Base-by-base conservation (phyloP, 495 filamentous ascomycete genomes). In the Halenospora varia region DNA sequence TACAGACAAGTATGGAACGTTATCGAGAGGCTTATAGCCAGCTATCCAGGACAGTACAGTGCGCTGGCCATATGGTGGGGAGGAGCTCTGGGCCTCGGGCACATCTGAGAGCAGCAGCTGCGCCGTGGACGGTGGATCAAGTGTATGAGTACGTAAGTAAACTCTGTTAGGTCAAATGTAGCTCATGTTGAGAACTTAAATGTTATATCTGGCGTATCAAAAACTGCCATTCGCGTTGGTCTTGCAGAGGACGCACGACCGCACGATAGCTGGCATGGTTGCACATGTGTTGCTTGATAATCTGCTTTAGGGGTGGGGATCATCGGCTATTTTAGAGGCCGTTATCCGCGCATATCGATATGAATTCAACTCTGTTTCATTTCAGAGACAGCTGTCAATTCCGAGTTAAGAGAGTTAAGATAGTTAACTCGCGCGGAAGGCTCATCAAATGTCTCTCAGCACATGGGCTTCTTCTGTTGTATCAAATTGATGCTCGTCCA, bases 151-250 rank as follows among this genome's bases (percentile, higher is more conserved):
- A 47, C 40, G 53, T 55, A 55, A 55, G 24, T 47, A 47, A 25
- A 35, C 49, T 52, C 23, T 35, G 13, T 35, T 35, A 35, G n/a
- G n/a, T n/a, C n/a, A n/a, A n/a, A n/a, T n/a, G n/a, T n/a, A n/a
- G 29, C 29, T 35, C 29, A 35, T 4, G 29, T 35, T 13, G 13
- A 35, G 4, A 13, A 0, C 2, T 56, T 23, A 49, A 56, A 56
- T 25, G 45, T n/a, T 19, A 35, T 35, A 48, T 40, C 53, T 56
- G 45, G 53, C 53, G 53, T 56, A 56, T 56, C 53, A 48, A 17
- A 26, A 20, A 9, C 24, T 41, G 9, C 3, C 17, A 41, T 22
- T 17, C 20, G 41, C 29, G 29, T 35, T 35, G 29, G 29, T 4
- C 29, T 35, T 35, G 4, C n/a, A n/a, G n/a, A n/a, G 41, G 4